A percentile compares a stretch with the other conserved stretches of the same genome.
phyloP scores from a whole-genome alignment of 2,329 filamentous ascomycete genomes.

The Amauroascus niger region DNA sequence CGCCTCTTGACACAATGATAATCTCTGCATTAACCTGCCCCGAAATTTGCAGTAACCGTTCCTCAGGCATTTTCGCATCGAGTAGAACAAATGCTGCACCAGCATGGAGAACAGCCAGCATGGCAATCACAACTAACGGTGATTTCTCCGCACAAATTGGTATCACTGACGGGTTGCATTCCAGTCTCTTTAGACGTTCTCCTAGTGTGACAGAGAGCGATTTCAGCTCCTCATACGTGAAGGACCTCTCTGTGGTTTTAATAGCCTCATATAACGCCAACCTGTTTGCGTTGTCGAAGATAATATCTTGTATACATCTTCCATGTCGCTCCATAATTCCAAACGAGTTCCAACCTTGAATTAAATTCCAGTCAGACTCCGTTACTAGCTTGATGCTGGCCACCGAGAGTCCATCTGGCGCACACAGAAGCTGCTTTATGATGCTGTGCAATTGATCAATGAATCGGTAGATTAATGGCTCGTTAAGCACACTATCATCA shows the following conservation, averaged over 20 bases:
- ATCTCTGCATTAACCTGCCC: background rate
- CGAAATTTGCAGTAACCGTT: slow-evolving; percentile 5
- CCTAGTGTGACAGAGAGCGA: slow-evolving; percentile 17
- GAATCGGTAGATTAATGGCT: too few species aligned
- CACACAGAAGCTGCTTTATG: too few species aligned
- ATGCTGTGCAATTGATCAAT: too few species aligned
- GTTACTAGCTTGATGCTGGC: too few species aligned
- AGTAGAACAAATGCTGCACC: slow-evolving; percentile 16
- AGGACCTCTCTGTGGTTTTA: slow-evolving; percentile 13
- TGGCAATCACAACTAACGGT: slow-evolving; percentile 13
- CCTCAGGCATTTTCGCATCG: slow-evolving; percentile 14
- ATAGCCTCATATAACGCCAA: background rate
- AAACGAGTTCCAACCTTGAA: too few species aligned
- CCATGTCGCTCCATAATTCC: too few species aligned
- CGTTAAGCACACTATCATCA: too few species aligned
- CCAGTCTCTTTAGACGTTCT: background rate
- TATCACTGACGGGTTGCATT: slow-evolving; percentile 5
- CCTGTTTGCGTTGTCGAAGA: background rate
- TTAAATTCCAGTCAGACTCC: too few species aligned
- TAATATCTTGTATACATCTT: background rate
- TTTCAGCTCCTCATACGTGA: slow-evolving; percentile 17
- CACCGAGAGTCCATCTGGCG: too few species aligned
- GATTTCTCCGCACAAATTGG: slow-evolving; percentile 18
- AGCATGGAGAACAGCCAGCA: slow-evolving; percentile 16
- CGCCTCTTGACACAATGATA: background rate